Evolutionary conservation across 495 filamentous ascomycete species (phyloP), one percentile per base, ranked within the genome.

Genomic region (Trichodelitschia bisporula): DNA sequence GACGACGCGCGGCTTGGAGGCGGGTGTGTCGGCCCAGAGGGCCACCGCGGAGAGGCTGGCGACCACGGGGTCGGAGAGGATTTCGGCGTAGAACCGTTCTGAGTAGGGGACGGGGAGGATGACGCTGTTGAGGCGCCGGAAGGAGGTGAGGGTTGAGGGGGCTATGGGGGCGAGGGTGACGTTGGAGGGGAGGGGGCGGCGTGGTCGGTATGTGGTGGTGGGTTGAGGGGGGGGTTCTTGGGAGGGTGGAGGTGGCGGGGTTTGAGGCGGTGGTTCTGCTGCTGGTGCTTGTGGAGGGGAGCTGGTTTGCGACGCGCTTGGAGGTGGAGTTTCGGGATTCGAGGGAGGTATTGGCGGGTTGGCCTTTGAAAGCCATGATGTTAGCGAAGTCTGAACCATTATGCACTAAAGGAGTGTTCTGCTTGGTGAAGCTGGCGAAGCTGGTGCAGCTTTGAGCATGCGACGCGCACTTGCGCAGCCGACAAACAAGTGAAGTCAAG

Each of bases 71-170:
- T 83, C 72, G 4, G 69, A 56, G 38, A 82, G 59, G 31, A 65
- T 73, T 20, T 71, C 69, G 29, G 61, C 58, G 58, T 90, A 97
- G 64, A 95, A 95, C 19, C 60, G 64, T 43, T 74, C 69, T 0
- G 77, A 72, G 45, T 97, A 97, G 48, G 65, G 63, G 40, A 93
- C 75, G 14, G 84, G 84, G 3, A 97, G 67, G 9, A 90, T 64
- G 13, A 90, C 58, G 23, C 69, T 53, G 41, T 82, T 92, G 36
- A 93, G 78, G 24, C 77, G 69, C 15, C 71, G 72, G 23, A 90
- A 60, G 9, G 72, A 66, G 26, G 75, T 60, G 34, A 92, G 57
- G 48, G 82, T 40, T 10, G 35, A 35, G 29, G 33, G 31, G 15
- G 43, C 47, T 11, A 47, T 39, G 3, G 39, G 34, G 9, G 39